phyloP scores from a whole-genome alignment of 306 rosid genomes.

The Cicer judaicum region DNA sequence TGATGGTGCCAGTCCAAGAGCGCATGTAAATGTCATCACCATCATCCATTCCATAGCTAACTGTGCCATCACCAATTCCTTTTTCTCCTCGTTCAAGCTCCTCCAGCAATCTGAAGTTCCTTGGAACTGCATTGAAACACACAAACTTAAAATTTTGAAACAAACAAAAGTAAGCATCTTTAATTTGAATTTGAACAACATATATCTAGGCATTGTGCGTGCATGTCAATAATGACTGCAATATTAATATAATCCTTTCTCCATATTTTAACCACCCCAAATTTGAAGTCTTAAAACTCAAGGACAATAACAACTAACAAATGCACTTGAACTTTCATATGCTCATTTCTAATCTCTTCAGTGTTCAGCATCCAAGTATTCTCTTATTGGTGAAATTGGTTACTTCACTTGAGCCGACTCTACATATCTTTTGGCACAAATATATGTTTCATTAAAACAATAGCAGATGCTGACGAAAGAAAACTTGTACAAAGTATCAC shows the following conservation, averaged over 20 bases:
- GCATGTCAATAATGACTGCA: not conserved
- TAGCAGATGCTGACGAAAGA: not conserved
- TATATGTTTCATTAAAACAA: not conserved
- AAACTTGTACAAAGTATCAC: not conserved
- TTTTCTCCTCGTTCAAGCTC: conserved; percentile 98
- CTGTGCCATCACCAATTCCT: conserved; percentile 92
- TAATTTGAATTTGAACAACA: not conserved
- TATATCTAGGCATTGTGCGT: not conserved
- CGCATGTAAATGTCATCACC: conserved; percentile 99
- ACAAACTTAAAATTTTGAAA: not conserved
- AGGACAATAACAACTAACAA: not conserved
- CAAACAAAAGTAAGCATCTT: not conserved
- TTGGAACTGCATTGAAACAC: conserved; percentile 73
- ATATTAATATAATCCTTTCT: not conserved
- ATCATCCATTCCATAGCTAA: conserved; percentile 98
- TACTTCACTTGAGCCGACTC: not conserved
- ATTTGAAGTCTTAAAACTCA: not conserved
- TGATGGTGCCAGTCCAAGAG: conserved; percentile 89
- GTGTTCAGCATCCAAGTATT: conserved; percentile 21
- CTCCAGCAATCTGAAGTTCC: conserved; percentile 99
- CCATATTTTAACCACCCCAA: not conserved
- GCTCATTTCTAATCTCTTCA: not conserved
- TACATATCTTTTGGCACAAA: not conserved
- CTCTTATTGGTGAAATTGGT: not conserved
- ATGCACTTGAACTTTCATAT: not conserved